Percentiles rank a stretch among this genome's conserved stretches.
These are phyloP conservation scores for Elymus sibiricus DNA, from an alignment of 176 grass and related monocot species.

Conservation along the genomic window DNA sequence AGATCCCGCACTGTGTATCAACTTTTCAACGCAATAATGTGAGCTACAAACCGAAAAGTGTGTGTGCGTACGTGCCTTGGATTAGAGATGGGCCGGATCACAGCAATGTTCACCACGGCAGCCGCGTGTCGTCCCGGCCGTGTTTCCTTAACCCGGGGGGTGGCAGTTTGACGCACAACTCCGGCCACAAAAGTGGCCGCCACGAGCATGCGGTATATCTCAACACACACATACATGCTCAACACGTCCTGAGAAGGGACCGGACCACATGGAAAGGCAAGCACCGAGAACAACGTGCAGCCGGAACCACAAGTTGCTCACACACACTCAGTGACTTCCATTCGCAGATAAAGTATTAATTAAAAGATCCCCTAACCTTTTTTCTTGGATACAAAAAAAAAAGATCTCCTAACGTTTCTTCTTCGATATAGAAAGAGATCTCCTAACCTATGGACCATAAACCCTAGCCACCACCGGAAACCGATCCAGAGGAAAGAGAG, in stretches of 20 bases:
- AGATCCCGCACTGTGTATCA: neutral
- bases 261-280: neutral
- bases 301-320: neutral
- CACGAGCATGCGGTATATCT: neutral
- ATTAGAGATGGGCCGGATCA: neutral
- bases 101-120: neutral
- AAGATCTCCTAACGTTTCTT: no score
- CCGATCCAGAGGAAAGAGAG: no score
- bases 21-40: neutral
- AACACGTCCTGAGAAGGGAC: neutral
- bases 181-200: neutral
- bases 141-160: constrained; percentile 31
- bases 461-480: no score
- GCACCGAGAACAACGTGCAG: neutral
- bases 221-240: no score
- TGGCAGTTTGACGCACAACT: neutral
- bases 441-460: no score
- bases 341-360: neutral
- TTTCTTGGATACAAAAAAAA: no score
- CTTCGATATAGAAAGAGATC: no score
- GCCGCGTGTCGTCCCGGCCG: neutral
- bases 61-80: neutral
- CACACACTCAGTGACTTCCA: neutral
- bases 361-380: neutral
- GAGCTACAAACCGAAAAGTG: neutral